A percentile compares a stretch with the other conserved stretches of the same genome.
Conservation (phyloP, 331 rosid species). For the Pyrus hybrid region DNA sequence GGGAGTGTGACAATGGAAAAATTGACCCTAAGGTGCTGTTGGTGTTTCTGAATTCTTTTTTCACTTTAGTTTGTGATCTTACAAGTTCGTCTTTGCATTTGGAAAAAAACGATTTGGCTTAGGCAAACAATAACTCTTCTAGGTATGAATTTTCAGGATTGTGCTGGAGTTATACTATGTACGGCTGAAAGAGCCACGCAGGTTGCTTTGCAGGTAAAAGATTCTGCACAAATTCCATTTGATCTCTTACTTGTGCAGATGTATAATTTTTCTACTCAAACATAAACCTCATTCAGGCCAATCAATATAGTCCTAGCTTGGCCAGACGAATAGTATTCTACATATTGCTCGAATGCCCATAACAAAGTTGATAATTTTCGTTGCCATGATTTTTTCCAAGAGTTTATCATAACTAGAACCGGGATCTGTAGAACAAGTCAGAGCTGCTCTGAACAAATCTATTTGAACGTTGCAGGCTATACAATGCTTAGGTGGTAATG, state of each 20-base stretch:
- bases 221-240: neutral
- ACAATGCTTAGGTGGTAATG: slow-evolving; percentile 92
- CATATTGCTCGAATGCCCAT: neutral
- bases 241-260: neutral
- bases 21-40: slow-evolving; percentile 63
- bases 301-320: neutral
- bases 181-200: slow-evolving; percentile 96
- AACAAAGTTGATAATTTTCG: neutral
- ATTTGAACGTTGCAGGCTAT: slow-evolving; percentile 49
- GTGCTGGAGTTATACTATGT: slow-evolving; percentile 86
- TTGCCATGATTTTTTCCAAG: neutral
- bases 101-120: too few species aligned
- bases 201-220: slow-evolving; percentile 76
- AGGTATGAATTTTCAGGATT: slow-evolving; percentile 54
- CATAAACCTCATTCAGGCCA: neutral
- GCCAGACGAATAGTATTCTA: neutral
- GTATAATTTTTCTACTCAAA: neutral
- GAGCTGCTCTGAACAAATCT: neutral
- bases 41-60: neutral
- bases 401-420: neutral
- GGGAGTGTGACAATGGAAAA: slow-evolving; percentile 84
- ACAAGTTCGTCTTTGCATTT: neutral
- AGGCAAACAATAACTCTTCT: neutral
- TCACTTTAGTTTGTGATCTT: neutral
- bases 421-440: neutral